Evolutionary conservation across 2,329 filamentous ascomycete genomes (phyloP).

Genomic region (Aspergillus versicolor): DNA sequence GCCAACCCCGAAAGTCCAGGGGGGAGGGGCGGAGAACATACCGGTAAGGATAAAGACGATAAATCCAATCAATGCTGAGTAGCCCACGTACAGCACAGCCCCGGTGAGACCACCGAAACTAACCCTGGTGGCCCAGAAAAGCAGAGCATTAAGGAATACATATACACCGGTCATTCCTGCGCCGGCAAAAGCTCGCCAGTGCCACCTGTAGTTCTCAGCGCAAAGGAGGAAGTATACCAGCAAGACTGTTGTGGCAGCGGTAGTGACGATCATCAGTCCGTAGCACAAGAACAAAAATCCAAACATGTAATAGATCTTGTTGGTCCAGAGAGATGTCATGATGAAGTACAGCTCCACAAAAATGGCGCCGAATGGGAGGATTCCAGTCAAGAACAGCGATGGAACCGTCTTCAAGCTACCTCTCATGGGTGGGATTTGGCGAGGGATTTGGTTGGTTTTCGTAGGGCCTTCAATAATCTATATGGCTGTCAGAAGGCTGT

Average conservation of each 20-base stretch:
- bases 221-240: constrained; percentile 97
- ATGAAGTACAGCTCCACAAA: constrained; percentile 99
- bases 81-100: constrained; percentile 88
- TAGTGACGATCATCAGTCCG: constrained; percentile 93
- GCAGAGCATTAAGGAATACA: constrained; percentile 84
- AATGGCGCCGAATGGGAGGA: constrained; percentile 92
- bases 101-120: constrained; percentile 82
- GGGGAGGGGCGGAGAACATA: constrained; percentile 41
- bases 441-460: constrained; percentile 94
- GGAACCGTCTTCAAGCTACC: constrained; percentile 85
- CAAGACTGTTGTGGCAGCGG: constrained; percentile 85
- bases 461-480: constrained; percentile 73
- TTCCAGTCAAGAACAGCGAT: constrained; percentile 86
- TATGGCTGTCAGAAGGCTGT: constrained; percentile 11
- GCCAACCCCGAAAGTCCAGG: neutral
- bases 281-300: constrained; percentile 98
- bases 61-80: constrained; percentile 84
- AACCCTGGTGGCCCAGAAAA: constrained; percentile 88
- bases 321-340: constrained; percentile 98
- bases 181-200: constrained; percentile 92
- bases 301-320: constrained; percentile 99
- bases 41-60: constrained; percentile 92
- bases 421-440: constrained; percentile 83
- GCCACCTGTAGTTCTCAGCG: constrained; percentile 97
- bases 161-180: constrained; percentile 88